Conservation (phyloP, 1,284 basidiomycete genomes). For the Leccinum fallax region DNA sequence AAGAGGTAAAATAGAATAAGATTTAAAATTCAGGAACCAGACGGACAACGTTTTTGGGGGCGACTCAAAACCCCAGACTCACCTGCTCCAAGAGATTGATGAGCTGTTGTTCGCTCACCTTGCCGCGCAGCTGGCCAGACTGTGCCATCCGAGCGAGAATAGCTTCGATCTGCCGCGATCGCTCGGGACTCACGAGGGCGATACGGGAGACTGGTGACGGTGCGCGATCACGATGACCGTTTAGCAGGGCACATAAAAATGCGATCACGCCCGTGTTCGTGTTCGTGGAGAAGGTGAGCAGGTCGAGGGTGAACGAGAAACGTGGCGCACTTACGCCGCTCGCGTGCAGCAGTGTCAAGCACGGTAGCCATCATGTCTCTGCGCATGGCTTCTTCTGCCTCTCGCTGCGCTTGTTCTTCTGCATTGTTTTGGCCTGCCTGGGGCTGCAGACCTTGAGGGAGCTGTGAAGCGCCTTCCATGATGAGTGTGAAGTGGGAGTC, state of each 20-base stretch:
- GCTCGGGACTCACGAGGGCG: conserved; percentile 86
- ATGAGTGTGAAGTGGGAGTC: conserved; percentile 4
- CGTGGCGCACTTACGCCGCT: conserved; percentile 73
- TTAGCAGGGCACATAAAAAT: not conserved
- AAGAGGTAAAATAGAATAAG: not conserved
- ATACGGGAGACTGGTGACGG: conserved; percentile 78
- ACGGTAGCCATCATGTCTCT: conserved; percentile 86
- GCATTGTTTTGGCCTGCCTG: conserved; percentile 31
- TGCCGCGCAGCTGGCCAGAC: conserved; percentile 85
- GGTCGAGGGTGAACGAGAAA: not conserved
- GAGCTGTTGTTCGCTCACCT: conserved; percentile 87
- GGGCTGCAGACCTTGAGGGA: conserved; percentile 34
- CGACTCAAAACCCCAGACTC: conserved; percentile 17
- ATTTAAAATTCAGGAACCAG: not conserved
- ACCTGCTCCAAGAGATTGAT: conserved; percentile 95
- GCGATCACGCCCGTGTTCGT: not conserved
- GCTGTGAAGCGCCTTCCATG: conserved; percentile 29
- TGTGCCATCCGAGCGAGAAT: conserved; percentile 91
- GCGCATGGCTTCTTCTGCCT: conserved; percentile 74
- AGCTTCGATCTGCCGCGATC: conserved; percentile 85
- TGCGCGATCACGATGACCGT: not conserved
- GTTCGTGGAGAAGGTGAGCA: not conserved
- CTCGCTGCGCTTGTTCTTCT: conserved; percentile 62
- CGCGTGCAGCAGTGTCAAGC: conserved; percentile 84
- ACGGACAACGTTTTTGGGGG: not conserved